Percentiles rank a stretch among this genome's conserved stretches.
phyloP scores from a whole-genome alignment of 1,139 yeast species.

The Dujonia santamariae region DNA sequence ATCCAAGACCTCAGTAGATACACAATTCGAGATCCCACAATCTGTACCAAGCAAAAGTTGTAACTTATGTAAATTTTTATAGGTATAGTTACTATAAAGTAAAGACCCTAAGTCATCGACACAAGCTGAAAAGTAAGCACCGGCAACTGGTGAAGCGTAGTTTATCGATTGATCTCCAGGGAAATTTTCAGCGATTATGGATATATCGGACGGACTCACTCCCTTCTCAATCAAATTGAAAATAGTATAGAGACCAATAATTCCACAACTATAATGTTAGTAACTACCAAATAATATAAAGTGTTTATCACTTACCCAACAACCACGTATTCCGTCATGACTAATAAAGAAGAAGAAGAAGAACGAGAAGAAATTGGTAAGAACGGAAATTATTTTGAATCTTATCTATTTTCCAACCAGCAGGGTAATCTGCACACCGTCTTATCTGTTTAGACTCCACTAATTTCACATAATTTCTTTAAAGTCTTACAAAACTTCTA shows the following conservation, averaged over 20 bases:
- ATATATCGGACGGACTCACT: constrained; percentile 12
- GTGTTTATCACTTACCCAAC: constrained; percentile 8
- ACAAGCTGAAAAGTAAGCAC: constrained; percentile 17
- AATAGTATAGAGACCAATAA: constrained; percentile 25
- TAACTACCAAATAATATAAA: neutral
- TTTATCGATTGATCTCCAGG: constrained; percentile 22
- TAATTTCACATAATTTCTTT: neutral
- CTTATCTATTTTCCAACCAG: no score
- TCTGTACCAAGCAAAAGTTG: constrained; percentile 12
- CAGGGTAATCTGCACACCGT: no score
- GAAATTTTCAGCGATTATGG: constrained; percentile 17
- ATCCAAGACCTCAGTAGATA: constrained; percentile 13
- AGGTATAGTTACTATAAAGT: constrained; percentile 15
- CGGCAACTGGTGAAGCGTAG: constrained; percentile 24
- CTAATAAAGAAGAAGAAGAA: neutral
- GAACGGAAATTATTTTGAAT: no score
- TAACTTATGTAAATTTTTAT: constrained; percentile 13
- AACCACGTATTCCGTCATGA: constrained; percentile 7
- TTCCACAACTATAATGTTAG: constrained; percentile 16
- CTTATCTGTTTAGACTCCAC: no score
- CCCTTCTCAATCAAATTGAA: constrained; percentile 18
- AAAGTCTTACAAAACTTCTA: neutral
- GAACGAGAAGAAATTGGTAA: no score
- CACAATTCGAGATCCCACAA: constrained; percentile 11
- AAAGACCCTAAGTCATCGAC: constrained; percentile 8